A percentile compares a stretch with the other conserved stretches of the same genome.
These are phyloP conservation scores for Scheffersomyces cryptocercus DNA, from an alignment of 1,139 yeast genomes.

Conservation along the genomic window DNA sequence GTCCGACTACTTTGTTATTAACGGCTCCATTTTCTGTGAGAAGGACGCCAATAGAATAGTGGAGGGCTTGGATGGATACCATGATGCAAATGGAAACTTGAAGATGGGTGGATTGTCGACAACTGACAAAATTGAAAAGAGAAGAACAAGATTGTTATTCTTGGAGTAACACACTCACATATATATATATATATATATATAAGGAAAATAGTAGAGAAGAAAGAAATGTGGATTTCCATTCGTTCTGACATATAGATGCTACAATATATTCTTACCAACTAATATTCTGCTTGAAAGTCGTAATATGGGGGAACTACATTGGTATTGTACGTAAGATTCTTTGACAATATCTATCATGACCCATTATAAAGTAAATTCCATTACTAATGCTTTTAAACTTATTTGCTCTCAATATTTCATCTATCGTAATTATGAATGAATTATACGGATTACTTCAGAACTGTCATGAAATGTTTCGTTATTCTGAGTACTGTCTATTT, in stretches of 20 bases:
- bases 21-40: conserved; percentile 56
- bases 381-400: not conserved
- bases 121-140: conserved; percentile 42
- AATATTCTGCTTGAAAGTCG: too few species aligned
- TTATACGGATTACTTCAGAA: too few species aligned
- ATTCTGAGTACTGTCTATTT: too few species aligned
- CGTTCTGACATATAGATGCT: not conserved
- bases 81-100: conserved; percentile 23
- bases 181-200: not conserved
- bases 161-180: conserved; percentile 8
- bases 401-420: too few species aligned
- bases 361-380: not conserved
- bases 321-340: not conserved
- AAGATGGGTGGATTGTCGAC: conserved; percentile 26
- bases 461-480: too few species aligned
- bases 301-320: not conserved
- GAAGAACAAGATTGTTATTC: conserved; percentile 45
- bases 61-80: conserved; percentile 21
- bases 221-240: not conserved
- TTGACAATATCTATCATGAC: not conserved
- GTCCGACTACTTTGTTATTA: conserved; percentile 57
- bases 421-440: too few species aligned
- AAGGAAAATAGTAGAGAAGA: too few species aligned
- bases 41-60: conserved; percentile 33
- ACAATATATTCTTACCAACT: too few species aligned